Base-by-base conservation (phyloP, 129 eudicot genomes). In the Arctium lappa region DNA sequence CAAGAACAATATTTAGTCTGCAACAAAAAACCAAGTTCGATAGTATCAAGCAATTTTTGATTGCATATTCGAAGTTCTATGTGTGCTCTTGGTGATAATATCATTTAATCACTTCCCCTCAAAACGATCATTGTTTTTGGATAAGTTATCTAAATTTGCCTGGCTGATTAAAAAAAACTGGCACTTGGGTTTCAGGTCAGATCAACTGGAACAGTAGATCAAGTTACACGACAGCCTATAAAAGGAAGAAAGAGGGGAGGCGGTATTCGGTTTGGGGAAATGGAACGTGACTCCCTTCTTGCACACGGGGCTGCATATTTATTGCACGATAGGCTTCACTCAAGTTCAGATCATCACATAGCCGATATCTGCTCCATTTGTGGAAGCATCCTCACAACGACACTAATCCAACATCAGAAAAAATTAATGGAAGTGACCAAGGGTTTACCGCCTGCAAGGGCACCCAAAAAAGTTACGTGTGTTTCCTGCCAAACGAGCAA, bases 261-360 rank as follows among this genome's bases (percentile, higher is more conserved):
- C 12, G 99, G 99, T 85, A 79, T 95, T 62, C 90, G 99, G 5
- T 95, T 95, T 78, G 99, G 99, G 15, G 99, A 95, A 77, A 95
- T 95, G 99, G 99, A 95, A 82, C 85, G 99, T 2, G 99, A 95
- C 76, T 92, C 99, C 13, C 90, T 95, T 72, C 89, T 95, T 77
- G 99, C 99, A 8, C 99, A 95, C 33, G 99, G 99, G 32, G 98
- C 99, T 6, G 94, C 99, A 3, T 95, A 95, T 86, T 86, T 93
- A 46, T 79, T 95, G 62, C 99, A 95, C 3, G 99, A 95, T 69
- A 86, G 99, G 86, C 92, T 95, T 42, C 99, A 95, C 76, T 81
- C 79, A 3, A 89, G 99, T 80, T 95, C 99, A 0, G 99, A 95
- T 84, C 86, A 91, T 86, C 99, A 95, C 84, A 84, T 95, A 22